phyloP scores from a whole-genome alignment of 2,329 filamentous ascomycete species.

The Aspergillus transmontanensis region DNA sequence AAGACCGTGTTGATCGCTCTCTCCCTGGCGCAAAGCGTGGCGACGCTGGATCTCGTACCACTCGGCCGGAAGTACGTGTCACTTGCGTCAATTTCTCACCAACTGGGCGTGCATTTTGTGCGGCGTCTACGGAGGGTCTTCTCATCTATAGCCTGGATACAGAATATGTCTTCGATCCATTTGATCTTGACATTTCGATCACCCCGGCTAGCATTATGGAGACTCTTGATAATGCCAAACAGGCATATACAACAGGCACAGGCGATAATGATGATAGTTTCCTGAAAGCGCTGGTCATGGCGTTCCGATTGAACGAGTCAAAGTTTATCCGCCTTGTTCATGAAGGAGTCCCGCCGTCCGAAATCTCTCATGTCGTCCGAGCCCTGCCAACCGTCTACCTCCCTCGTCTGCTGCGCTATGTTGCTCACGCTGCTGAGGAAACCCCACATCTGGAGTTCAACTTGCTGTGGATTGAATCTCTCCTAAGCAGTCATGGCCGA shows the following conservation, averaged over 20 bases:
- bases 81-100: slow-evolving; percentile 84
- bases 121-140: slow-evolving; percentile 90
- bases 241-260: slow-evolving; percentile 42
- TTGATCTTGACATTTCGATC: slow-evolving; percentile 91
- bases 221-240: slow-evolving; percentile 60
- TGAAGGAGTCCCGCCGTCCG: slow-evolving; percentile 73
- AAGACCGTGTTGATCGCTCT: slow-evolving; percentile 76
- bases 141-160: slow-evolving; percentile 91
- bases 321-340: slow-evolving; percentile 83
- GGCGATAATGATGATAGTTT: slow-evolving; percentile 72
- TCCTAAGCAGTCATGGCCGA: slow-evolving; percentile 78
- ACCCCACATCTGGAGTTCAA: slow-evolving; percentile 95
- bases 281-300: slow-evolving; percentile 92
- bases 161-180: slow-evolving; percentile 85
- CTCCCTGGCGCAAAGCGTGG: slow-evolving; percentile 87
- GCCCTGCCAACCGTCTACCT: slow-evolving; percentile 85
- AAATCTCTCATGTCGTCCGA: slow-evolving; percentile 76
- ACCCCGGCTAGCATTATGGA: slow-evolving; percentile 83
- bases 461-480: slow-evolving; percentile 83
- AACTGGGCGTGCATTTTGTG: slow-evolving; percentile 87
- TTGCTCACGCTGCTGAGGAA: slow-evolving; percentile 84
- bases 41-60: slow-evolving; percentile 77
- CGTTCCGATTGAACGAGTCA: slow-evolving; percentile 89
- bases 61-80: slow-evolving; percentile 80
- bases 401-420: slow-evolving; percentile 78